Base-by-base conservation (phyloP, 305 asterid species). In the Fraxinus floribunda region DNA sequence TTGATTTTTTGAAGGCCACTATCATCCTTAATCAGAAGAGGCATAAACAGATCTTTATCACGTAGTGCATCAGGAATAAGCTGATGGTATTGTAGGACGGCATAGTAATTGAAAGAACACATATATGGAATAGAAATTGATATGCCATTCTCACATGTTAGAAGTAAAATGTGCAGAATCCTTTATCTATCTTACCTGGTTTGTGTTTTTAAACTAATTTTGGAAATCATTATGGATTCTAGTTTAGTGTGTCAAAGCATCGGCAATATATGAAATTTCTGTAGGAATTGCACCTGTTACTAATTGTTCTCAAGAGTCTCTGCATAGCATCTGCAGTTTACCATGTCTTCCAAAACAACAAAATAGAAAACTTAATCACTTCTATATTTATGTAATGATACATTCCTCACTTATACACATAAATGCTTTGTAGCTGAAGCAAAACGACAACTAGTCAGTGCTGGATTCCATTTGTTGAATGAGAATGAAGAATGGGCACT, bases 401-500 rank as follows among this genome's bases (percentile, higher is more conserved):
- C 36, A 38, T 80, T 55, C 72, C 60, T 76, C 15, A 72, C 74
- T 78, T 35, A 32, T 80, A 74, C n/a, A 76, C 52, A 66, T 44
- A 32, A 62, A 81, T 78, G 26, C 35, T 83, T 80, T 84, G 30
- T 77, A 96, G 99, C 98, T 87, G 99, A 96, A 93, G 99, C 98
- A 70, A 96, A 91, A 86, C 85, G 89, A 44, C 99, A 94, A 82
- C 88, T 96, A 20, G 71, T 93, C 81, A 96, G 95, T 18, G 97
- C 99, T 87, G 99, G 99, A 79, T 95, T 95, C 86, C 93, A 88
- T 88, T 86, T 93, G 91, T 88, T 95, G 85, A 91, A 87, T 78
- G 99, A 95, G 91, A 91, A 91, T 84, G 97, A 95, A 79, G 95
- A 92, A 79, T 93, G 98, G 99, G 89, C 92, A 75, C 89, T 95